phyloP scores from a whole-genome alignment of 23 red algal species.

The Cyanidium caldarium region DNA sequence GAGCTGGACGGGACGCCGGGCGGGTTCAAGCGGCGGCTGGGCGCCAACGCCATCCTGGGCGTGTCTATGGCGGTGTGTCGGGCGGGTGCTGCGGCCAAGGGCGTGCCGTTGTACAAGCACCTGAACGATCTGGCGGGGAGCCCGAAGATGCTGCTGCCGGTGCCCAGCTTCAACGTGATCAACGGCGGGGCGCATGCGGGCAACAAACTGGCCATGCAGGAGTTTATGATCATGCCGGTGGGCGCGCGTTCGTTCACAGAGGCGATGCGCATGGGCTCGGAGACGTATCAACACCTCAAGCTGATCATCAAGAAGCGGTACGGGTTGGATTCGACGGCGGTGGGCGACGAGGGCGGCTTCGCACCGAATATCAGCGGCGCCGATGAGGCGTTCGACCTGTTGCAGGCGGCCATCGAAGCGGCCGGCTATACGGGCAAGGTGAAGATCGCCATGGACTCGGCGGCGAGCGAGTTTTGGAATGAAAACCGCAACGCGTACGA shows the following conservation, averaged over 20 bases:
- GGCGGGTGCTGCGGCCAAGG: conserved; percentile 72
- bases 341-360: conserved; percentile 97
- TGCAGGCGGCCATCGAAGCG: conserved; percentile 71
- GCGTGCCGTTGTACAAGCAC: conserved; percentile 80
- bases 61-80: conserved; percentile 94
- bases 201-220: conserved; percentile 87
- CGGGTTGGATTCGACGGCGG: conserved; percentile 80
- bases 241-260: conserved; percentile 61
- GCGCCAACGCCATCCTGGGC: conserved; percentile 90
- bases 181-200: conserved; percentile 77
- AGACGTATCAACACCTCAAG: conserved; percentile 79
- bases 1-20: conserved; percentile 72
- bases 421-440: conserved; percentile 80
- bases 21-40: conserved; percentile 62
- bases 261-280: conserved; percentile 80
- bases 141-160: conserved; percentile 58
- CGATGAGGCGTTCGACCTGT: conserved; percentile 56
- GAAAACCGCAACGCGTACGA: conserved; percentile 53
- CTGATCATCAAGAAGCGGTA: conserved; percentile 79
- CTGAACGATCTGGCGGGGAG: conserved; percentile 91
- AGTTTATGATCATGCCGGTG: conserved; percentile 91
- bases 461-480: conserved; percentile 83
- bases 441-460: conserved; percentile 69
- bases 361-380: conserved; percentile 88
- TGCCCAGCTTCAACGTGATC: conserved; percentile 86